phyloP scores from a whole-genome alignment of 164 flowering plant species.

The Stephania japonica region DNA sequence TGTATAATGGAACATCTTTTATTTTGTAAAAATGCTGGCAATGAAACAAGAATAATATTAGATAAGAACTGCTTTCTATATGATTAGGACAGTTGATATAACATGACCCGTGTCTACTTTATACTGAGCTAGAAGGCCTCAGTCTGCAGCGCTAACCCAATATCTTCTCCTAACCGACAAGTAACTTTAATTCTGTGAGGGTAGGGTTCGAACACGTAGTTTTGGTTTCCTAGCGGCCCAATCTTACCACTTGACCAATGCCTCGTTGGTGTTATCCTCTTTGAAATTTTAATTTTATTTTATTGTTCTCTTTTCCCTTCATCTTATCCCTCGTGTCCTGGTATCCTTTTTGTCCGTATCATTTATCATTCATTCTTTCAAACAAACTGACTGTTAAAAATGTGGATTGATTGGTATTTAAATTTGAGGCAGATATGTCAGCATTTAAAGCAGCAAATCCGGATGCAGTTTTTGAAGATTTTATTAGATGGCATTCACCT shows the following conservation, averaged over 20 bases:
- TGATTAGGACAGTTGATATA: too few species aligned
- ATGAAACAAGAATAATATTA: too few species aligned
- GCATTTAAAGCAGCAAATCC: constrained; percentile 99
- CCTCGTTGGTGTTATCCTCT: too few species aligned
- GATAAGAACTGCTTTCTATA: too few species aligned
- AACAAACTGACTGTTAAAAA: not conserved
- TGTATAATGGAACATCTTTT: too few species aligned
- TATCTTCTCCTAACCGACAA: not conserved
- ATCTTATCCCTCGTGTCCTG: not conserved
- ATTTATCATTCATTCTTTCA: not conserved
- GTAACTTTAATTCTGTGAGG: not conserved
- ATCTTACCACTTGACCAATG: not conserved
- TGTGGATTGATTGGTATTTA: not conserved
- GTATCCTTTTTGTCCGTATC: not conserved
- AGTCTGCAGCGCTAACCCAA: not conserved
- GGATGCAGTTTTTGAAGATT: constrained; percentile 89
- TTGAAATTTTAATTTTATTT: not conserved
- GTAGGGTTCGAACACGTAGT: not conserved
- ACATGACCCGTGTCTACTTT: not conserved
- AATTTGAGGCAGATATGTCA: constrained; percentile 71
- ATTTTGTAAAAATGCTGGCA: too few species aligned
- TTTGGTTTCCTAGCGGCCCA: not conserved
- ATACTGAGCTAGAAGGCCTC: not conserved
- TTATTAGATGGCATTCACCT: constrained; percentile 98
- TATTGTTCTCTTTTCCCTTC: not conserved